Percentiles rank a stretch among this genome's conserved stretches.
phyloP scores from a whole-genome alignment of 108 stramenopile species.

The Skeletonema menzelii region DNA sequence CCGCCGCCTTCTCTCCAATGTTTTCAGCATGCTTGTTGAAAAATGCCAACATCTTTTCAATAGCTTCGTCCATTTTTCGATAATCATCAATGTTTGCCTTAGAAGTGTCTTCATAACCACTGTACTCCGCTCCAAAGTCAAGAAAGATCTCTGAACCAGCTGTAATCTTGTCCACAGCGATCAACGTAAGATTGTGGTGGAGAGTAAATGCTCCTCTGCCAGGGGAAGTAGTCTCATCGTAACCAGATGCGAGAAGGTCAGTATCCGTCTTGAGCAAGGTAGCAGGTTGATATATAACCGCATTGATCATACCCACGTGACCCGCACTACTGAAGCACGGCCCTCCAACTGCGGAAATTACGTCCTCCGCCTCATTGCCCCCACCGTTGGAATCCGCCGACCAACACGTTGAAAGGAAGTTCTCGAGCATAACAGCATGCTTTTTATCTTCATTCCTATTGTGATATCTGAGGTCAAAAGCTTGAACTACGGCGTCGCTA shows the following conservation, averaged over 20 bases:
- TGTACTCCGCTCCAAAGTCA: conserved; percentile 70
- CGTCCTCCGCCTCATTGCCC: conserved; percentile 33
- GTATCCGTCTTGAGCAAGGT: conserved; percentile 39
- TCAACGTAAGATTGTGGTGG: conserved; percentile 51
- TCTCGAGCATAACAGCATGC: conserved; percentile 11
- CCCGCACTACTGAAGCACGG: conserved; percentile 43
- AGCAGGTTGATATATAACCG: conserved; percentile 44
- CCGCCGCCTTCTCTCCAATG: conserved; percentile 1
- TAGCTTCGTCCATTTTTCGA: conserved; percentile 43
- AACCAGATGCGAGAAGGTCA: conserved; percentile 34
- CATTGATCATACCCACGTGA: conserved; percentile 48
- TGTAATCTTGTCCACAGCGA: conserved; percentile 25
- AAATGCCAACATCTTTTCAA: conserved; percentile 44
- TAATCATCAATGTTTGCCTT: conserved; percentile 44
- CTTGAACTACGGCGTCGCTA: conserved; percentile 36
- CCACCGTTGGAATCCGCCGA: conserved; percentile 43
- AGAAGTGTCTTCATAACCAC: conserved; percentile 44
- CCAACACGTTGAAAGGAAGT: conserved; percentile 37
- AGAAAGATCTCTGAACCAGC: conserved; percentile 75
- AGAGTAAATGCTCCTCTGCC: conserved; percentile 71
- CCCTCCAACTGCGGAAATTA: conserved; percentile 46
- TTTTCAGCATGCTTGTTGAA: conserved; percentile 18
- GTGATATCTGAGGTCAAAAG: conserved; percentile 31
- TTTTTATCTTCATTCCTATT: conserved; percentile 13
- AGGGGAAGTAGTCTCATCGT: conserved; percentile 47